Base-by-base conservation (phyloP, 2,329 filamentous ascomycete genomes). In the Orbilia quercus region DNA sequence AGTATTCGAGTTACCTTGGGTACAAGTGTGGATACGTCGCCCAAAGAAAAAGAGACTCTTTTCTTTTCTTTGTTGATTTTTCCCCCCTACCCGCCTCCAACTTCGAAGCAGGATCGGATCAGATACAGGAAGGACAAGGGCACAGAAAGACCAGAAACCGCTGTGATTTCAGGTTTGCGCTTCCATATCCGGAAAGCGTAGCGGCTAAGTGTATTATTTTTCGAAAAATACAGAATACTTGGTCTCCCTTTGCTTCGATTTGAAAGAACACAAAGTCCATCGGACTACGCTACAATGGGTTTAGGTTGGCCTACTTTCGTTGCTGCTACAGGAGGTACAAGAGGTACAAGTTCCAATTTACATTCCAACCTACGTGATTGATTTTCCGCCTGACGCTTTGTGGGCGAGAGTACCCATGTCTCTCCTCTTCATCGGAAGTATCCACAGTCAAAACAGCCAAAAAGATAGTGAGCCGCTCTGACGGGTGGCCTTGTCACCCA, bases 401-500 rank as follows among this genome's bases (percentile, higher is more conserved):
- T 57, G 42, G 14, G 45, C 25, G 31, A 42, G 45, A 57, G 34
- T 14, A 42, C 28, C 16, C 5, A 14, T 12, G 31, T 51, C 3
- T 54, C 50, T 54, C 22, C 16, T 38, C 28, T 25, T 38, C 50
- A 65, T 40, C 62, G 50, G 51, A 66, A 40, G 62, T 66, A 66
- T 51, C 62, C 62, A 66, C 62, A 54, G 18, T 16, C 9, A 22
- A 31, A 44, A 45, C 42, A 47, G 51, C 51, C 45, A 55, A 66
- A 57, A 48, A 50, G 51, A 66, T 38, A 66, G 31, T 66, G 62
- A 66, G 51, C 62, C 62, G 62, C 62, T 57, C 51, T 58, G 62
- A 58, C 51, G 62, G 62, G 62, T 66, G 62, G 62, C 62, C 62
- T 66, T 66, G 62, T 66, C 55, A 58, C 42, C 62, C 40, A 58